Base-by-base conservation (phyloP, 495 filamentous ascomycete genomes). In the Talaromyces stipitatus region DNA sequence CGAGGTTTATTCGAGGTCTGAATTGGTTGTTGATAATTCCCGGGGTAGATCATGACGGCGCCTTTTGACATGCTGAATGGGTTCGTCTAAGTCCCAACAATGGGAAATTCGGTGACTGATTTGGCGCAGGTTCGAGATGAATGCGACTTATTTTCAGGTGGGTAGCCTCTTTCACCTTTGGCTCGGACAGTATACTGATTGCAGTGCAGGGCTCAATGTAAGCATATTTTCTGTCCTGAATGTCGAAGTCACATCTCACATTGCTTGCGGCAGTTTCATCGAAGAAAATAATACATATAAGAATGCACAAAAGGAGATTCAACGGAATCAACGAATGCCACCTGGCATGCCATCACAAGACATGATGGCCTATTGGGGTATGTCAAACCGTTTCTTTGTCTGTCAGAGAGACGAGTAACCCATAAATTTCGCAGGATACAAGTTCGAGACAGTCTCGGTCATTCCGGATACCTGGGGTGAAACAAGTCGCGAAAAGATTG, bases 141-240 rank as follows among this genome's bases (percentile, higher is more conserved):
- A 96, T 65, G 94, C 89, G 57, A 96, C 92, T 11, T 77, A 80
- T 50, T 92, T 90, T 66, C 88, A 96, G 75, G 92, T 96, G 76
- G 67, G 84, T 66, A 32, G 23, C 46, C 30, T 20, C 59, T 18
- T 22, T 27, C 28, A 36, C 18, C 43, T 4, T 11, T 14, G 14
- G n/a, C 30, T 48, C 6, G n/a, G 60, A 60, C 58, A 58, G 64
- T 64, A 59, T 36, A 12, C 56, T 58, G 29, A 58, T 29, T 43
- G 20, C 24, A 45, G 28, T 60, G 9, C 75, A 95, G 89, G 88
- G 79, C 45, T 88, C 85, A 61, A 90, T 94, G 90, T 94, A 79
- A 69, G 84, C 67, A 48, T 48, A 61, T 58, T 6, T 57, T 20
- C 22, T 26, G 22, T 29, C 28, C 14, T 30, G 43, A 29, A 29